A percentile compares a stretch with the other conserved stretches of the same genome.
Evolutionary conservation across 805 yeast species (phyloP).

Genomic region (Metschnikowia noctiluminum): DNA sequence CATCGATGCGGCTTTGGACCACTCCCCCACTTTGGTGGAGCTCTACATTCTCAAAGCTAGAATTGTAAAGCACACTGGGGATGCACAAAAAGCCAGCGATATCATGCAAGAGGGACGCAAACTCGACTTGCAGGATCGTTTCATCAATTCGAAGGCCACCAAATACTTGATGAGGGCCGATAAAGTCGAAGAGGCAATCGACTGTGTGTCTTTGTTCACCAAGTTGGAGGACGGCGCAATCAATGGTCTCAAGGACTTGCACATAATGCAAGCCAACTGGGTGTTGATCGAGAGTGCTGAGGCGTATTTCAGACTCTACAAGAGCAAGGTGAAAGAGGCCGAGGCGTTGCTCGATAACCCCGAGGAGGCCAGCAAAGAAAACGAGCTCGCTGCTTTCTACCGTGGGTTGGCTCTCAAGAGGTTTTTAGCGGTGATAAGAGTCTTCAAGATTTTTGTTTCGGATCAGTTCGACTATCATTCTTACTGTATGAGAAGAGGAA

Average conservation of each 20-base stretch:
- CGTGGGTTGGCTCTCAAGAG: conserved; percentile 80
- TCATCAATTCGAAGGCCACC: conserved; percentile 82
- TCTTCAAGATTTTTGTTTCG: conserved; percentile 65
- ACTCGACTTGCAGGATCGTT: conserved; percentile 85
- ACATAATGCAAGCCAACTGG: conserved; percentile 90
- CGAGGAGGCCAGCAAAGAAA: conserved; percentile 29
- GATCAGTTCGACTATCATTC: conserved; percentile 96
- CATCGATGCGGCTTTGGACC: conserved; percentile 61
- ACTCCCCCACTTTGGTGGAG: conserved; percentile 84
- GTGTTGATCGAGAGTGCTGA: conserved; percentile 82
- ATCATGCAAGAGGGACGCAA: conserved; percentile 67
- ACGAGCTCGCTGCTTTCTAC: conserved; percentile 44
- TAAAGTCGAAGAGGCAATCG: conserved; percentile 68
- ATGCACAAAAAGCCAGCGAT: conserved; percentile 57
- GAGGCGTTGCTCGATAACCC: conserved; percentile 10
- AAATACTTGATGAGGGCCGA: conserved; percentile 80
- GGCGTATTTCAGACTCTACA: conserved; percentile 63
- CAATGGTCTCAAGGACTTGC: conserved; percentile 86
- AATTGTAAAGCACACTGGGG: conserved; percentile 69
- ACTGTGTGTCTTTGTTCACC: conserved; percentile 74
- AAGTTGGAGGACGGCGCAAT: conserved; percentile 68
- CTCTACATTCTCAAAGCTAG: conserved; percentile 77
- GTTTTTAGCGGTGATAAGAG: conserved; percentile 59
- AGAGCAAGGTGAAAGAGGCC: conserved; percentile 22
- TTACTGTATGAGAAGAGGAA: conserved; percentile 86